Evolutionary conservation across 2,329 filamentous ascomycete genomes (phyloP).

Genomic region (Parafenestella ontariensis): DNA sequence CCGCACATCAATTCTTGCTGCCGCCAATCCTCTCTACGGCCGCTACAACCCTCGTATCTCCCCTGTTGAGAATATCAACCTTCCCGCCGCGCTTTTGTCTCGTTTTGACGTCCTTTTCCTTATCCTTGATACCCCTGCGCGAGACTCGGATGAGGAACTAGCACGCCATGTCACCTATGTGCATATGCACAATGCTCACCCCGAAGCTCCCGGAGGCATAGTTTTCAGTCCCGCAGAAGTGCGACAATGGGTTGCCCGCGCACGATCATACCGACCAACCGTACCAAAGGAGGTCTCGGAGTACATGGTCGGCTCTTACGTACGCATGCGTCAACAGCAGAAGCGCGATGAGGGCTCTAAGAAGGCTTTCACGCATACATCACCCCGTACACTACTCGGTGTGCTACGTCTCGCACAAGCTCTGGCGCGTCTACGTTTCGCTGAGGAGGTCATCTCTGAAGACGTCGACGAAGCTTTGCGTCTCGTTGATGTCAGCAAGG

Average conservation of each 20-base stretch:
- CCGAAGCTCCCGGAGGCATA: conserved; percentile 71
- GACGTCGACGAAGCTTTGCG: conserved; percentile 96
- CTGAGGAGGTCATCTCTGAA: conserved; percentile 81
- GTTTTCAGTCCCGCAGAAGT: conserved; percentile 93
- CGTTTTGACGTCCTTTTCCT: conserved; percentile 98
- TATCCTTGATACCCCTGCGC: conserved; percentile 90
- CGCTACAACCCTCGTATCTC: conserved; percentile 98
- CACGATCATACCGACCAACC: conserved; percentile 84
- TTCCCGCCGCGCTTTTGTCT: conserved; percentile 93
- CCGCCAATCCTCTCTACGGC: conserved; percentile 95
- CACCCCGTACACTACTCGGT: conserved; percentile 89
- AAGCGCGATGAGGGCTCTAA: conserved; percentile 89
- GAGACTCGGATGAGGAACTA: conserved; percentile 89
- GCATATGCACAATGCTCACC: conserved; percentile 95
- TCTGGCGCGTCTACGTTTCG: conserved; percentile 89
- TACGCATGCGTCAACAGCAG: conserved; percentile 90
- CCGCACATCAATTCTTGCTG: conserved; percentile 92
- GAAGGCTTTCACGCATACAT: conserved; percentile 93
- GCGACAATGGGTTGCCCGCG: conserved; percentile 92
- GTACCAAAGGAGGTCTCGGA: conserved; percentile 88
- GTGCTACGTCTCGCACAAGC: conserved; percentile 93
- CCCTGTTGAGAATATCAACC: conserved; percentile 98
- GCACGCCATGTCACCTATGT: conserved; percentile 96
- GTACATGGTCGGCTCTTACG: conserved; percentile 97
- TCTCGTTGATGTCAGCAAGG: conserved; percentile 91